phyloP scores from a whole-genome alignment of 345 rosid genomes.

The Cardamine resedifolia region DNA sequence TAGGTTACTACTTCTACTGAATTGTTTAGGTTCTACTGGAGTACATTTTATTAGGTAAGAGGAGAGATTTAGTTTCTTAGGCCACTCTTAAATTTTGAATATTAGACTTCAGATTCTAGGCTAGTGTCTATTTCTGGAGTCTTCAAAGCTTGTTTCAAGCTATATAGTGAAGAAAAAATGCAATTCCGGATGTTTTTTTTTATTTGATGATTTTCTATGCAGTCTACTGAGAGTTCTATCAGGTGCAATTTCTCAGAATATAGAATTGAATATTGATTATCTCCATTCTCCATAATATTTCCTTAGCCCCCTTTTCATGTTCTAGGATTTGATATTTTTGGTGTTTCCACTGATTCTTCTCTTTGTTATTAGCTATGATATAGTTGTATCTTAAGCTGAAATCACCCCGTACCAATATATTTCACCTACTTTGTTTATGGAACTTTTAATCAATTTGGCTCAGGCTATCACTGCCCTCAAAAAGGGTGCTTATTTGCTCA shows the following conservation, averaged over 20 bases:
- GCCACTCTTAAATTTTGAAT: not conserved
- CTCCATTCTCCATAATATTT: not conserved
- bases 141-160: conserved; percentile 1
- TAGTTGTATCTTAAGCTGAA: conserved; percentile 3
- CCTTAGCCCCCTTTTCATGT: not conserved
- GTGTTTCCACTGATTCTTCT: not conserved
- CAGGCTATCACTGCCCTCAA: conserved; percentile 97
- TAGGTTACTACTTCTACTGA: not conserved
- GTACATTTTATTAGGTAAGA: not conserved
- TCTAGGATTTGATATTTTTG: conserved; percentile 9
- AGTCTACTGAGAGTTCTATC: not conserved
- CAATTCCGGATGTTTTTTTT: not conserved
- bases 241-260: not conserved
- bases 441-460: conserved; percentile 30
- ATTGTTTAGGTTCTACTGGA: not conserved
- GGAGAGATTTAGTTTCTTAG: not conserved
- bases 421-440: not conserved
- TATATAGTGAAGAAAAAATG: not conserved
- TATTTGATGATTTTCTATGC: not conserved
- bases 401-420: not conserved
- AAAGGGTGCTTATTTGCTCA: conserved; percentile 92
- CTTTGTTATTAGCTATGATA: not conserved
- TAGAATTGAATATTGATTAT: conserved; percentile 5
- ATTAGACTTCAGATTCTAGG: not conserved
- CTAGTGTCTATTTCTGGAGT: conserved; percentile 2